Conservation (phyloP, 805 yeast species). For the Suhomyces kilbournensis region DNA sequence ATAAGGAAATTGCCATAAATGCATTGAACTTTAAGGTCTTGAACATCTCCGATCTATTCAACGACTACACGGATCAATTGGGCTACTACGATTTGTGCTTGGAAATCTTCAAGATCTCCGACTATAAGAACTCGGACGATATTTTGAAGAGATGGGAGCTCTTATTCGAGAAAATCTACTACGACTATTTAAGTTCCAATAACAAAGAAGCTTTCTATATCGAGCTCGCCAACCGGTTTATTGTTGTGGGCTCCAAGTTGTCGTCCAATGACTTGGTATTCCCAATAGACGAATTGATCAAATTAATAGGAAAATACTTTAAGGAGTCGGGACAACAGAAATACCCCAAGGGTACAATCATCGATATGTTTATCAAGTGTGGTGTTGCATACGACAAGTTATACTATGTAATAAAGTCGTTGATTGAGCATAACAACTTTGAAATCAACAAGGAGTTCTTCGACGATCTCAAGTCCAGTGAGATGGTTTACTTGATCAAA, state of each 20-base stretch:
- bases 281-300: constrained; percentile 70
- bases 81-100: constrained; percentile 84
- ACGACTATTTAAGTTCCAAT: constrained; percentile 25
- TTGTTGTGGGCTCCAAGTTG: constrained; percentile 59
- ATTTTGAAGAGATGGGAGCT: constrained; percentile 78
- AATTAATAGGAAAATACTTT: constrained; percentile 58
- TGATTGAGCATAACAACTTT: constrained; percentile 57
- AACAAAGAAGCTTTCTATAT: constrained; percentile 38
- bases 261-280: constrained; percentile 72
- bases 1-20: constrained; percentile 48
- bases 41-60: constrained; percentile 75
- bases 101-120: constrained; percentile 75
- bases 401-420: constrained; percentile 59
- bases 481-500: constrained; percentile 62
- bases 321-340: constrained; percentile 32
- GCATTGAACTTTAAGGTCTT: constrained; percentile 63
- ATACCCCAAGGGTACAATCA: constrained; percentile 50
- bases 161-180: constrained; percentile 51
- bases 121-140: constrained; percentile 80
- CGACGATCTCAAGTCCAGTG: constrained; percentile 38
- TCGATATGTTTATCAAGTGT: constrained; percentile 59
- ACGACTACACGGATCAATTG: constrained; percentile 81
- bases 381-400: constrained; percentile 65
- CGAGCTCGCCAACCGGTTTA: constrained; percentile 36
- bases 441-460: constrained; percentile 51